These are phyloP conservation scores for Torulaspora gathmanii DNA, from an alignment of 805 yeast species.

Conservation along the genomic window DNA sequence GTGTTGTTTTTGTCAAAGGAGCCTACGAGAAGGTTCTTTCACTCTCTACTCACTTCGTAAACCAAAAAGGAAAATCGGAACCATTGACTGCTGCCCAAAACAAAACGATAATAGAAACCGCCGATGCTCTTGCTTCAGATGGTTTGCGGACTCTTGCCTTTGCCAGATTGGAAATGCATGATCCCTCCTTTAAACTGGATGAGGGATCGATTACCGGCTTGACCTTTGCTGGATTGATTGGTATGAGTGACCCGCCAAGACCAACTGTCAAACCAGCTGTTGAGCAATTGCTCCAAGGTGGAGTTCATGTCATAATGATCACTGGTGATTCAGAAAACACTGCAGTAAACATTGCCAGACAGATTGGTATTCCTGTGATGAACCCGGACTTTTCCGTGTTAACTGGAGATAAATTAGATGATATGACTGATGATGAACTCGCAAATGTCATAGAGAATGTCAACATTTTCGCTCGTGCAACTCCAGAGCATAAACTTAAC, in stretches of 20 bases:
- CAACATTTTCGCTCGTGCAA: conserved; percentile 88
- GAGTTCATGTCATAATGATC: conserved; percentile 97
- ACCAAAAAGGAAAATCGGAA: conserved; percentile 53
- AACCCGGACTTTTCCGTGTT: conserved; percentile 64
- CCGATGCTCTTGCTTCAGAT: conserved; percentile 64
- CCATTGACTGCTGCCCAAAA: conserved; percentile 51
- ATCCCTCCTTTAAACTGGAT: conserved; percentile 28
- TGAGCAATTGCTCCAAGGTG: conserved; percentile 75
- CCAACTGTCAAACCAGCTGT: conserved; percentile 75
- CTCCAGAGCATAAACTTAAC: conserved; percentile 88
- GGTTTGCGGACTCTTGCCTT: conserved; percentile 85
- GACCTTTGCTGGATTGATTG: conserved; percentile 78
- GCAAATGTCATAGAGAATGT: conserved; percentile 75
- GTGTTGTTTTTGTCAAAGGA: conserved; percentile 75
- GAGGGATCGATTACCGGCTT: conserved; percentile 52
- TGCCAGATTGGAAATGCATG: conserved; percentile 48
- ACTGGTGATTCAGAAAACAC: conserved; percentile 92
- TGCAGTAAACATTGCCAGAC: conserved; percentile 77
- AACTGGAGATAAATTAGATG: conserved; percentile 79
- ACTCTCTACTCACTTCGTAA: conserved; percentile 55
- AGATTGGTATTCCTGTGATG: conserved; percentile 80
- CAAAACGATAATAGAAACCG: conserved; percentile 48
- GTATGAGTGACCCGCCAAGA: conserved; percentile 98
- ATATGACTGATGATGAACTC: conserved; percentile 65
- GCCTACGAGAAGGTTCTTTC: conserved; percentile 74